Percentiles rank a stretch among this genome's conserved stretches.
These are phyloP conservation scores for Diplodia corticola DNA, from an alignment of 2,329 filamentous ascomycete genomes.

Conservation along the genomic window DNA sequence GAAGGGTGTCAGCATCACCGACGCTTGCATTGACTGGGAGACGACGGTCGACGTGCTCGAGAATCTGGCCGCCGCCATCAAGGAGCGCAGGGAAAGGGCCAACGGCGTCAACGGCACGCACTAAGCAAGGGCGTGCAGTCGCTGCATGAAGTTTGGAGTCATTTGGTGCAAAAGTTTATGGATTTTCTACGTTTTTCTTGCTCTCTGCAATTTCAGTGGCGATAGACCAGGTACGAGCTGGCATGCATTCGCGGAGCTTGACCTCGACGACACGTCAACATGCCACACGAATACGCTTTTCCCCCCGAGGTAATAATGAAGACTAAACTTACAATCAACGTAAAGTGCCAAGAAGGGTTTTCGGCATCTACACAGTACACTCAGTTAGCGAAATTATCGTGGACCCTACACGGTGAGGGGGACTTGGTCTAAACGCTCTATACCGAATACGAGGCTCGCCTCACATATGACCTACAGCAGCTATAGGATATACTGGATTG, in stretches of 20 bases:
- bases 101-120: conserved; percentile 16
- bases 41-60: conserved; percentile 78
- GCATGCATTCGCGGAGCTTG: neutral
- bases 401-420: neutral
- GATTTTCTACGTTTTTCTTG: neutral
- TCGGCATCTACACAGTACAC: too few species aligned
- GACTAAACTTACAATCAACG: neutral
- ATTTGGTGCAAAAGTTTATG: conserved; percentile 7
- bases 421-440: neutral
- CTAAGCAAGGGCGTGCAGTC: neutral
- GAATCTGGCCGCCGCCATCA: conserved; percentile 80
- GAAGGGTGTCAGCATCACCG: conserved; percentile 91
- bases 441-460: neutral
- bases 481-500: neutral
- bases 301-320: neutral
- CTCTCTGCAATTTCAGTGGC: conserved; percentile 3
- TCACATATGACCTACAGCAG: neutral
- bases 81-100: conserved; percentile 62
- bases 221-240: neutral
- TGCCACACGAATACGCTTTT: neutral
- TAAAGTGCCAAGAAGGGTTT: neutral
- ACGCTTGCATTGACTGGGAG: conserved; percentile 95
- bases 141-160: conserved; percentile 13
- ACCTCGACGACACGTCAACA: neutral
- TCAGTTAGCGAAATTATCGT: neutral